A percentile compares a stretch with the other conserved stretches of the same genome.
phyloP scores from a whole-genome alignment of 2,329 filamentous ascomycete species.

The Lecanicillium sp. region DNA sequence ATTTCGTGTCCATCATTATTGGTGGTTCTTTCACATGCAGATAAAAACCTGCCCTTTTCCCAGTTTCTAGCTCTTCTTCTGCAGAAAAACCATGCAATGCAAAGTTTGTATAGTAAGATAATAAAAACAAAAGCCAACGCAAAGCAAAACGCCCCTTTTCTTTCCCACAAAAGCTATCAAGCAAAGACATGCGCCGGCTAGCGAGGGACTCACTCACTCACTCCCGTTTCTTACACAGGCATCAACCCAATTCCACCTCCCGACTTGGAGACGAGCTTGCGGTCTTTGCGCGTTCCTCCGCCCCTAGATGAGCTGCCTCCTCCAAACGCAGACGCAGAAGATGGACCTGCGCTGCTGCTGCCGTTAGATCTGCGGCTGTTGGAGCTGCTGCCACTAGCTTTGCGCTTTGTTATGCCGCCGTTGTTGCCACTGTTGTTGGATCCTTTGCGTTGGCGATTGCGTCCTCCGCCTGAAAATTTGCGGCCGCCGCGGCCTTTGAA shows the following conservation, averaged over 20 bases:
- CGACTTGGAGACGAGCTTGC: conserved; percentile 24
- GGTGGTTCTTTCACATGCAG: too few species aligned
- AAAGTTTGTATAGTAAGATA: too few species aligned
- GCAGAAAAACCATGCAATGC: too few species aligned
- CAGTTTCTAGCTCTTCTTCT: too few species aligned
- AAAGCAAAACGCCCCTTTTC: not conserved
- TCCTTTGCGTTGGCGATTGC: conserved; percentile 19
- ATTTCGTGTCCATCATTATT: not conserved
- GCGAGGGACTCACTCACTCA: not conserved
- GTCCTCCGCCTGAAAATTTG: conserved; percentile 18
- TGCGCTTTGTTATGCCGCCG: conserved; percentile 21
- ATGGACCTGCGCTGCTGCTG: conserved; percentile 14
- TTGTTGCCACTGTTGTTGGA: conserved; percentile 14
- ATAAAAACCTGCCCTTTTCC: too few species aligned
- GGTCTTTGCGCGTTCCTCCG: conserved; percentile 15
- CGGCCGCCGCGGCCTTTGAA: conserved; percentile 18
- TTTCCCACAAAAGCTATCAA: too few species aligned
- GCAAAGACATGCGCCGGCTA: not conserved
- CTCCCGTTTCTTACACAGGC: conserved; percentile 21
- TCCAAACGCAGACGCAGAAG: conserved; percentile 12
- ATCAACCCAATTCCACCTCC: conserved; percentile 28
- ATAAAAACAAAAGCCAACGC: not conserved
- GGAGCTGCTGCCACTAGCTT: conserved; percentile 14
- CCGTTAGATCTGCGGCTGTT: conserved; percentile 21
- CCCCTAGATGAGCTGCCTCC: not conserved